Percentiles rank a stretch among this genome's conserved stretches.
These are phyloP conservation scores for Sphagnum contortum DNA, from an alignment of 225 moss, liverwort and hornwort species.

Conservation along the genomic window DNA sequence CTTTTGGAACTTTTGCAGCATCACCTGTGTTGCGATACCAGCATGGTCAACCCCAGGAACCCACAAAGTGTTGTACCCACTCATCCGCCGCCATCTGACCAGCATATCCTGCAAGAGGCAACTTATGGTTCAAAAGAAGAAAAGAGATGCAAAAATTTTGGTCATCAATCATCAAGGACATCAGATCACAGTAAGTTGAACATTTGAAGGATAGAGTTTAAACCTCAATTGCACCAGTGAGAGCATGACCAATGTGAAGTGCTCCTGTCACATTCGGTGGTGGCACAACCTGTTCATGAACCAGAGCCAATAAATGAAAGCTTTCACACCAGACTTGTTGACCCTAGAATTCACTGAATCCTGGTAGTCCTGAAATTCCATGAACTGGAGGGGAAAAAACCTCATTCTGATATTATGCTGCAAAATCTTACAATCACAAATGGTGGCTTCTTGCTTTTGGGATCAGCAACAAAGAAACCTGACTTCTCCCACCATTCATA, in stretches of 20 bases:
- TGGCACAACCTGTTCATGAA: constrained; percentile 52
- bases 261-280: constrained; percentile 97
- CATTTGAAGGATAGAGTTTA: neutral
- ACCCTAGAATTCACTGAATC: too few relatives aligned
- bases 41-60: constrained; percentile 93
- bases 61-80: constrained; percentile 90
- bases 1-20: neutral
- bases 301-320: constrained; percentile 32
- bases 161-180: too few relatives aligned
- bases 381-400: too few relatives aligned
- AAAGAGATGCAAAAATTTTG: neutral
- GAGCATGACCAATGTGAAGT: constrained; percentile 90
- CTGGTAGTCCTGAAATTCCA: too few relatives aligned
- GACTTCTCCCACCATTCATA: too few relatives aligned
- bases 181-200: too few relatives aligned
- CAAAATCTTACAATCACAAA: too few relatives aligned
- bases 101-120: constrained; percentile 49
- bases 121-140: neutral
- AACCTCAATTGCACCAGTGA: constrained; percentile 81
- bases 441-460: too few relatives aligned
- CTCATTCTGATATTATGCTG: too few relatives aligned
- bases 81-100: constrained; percentile 88
- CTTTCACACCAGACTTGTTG: too few relatives aligned
- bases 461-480: too few relatives aligned
- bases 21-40: constrained; percentile 96